Conservation (phyloP, 1,284 basidiomycete species). For the Coniophora puteana region DNA sequence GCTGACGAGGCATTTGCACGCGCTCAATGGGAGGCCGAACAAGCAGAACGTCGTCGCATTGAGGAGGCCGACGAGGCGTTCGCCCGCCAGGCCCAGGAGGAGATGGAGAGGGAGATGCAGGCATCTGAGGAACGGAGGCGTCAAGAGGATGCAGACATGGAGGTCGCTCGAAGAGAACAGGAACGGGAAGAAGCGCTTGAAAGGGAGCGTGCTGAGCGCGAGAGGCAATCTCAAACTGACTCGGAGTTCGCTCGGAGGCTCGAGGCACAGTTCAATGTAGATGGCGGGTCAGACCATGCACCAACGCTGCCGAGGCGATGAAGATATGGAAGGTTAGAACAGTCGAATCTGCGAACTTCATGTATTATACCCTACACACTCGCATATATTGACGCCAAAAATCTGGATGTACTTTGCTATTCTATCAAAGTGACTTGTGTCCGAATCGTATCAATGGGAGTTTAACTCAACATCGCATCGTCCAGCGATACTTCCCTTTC, state of each 20-base stretch:
- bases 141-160: constrained; percentile 28
- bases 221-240: constrained; percentile 20
- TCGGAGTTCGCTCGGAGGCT: constrained; percentile 25
- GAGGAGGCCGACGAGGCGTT: constrained; percentile 29
- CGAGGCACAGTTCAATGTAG: constrained; percentile 39
- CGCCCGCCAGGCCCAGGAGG: constrained; percentile 25
- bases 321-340: too few relatives aligned
- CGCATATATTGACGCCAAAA: too few relatives aligned
- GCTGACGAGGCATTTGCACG: constrained; percentile 30
- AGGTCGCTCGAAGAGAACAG: constrained; percentile 32
- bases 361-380: too few relatives aligned
- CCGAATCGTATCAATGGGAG: too few relatives aligned
- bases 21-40: constrained; percentile 29
- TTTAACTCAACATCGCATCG: too few relatives aligned
- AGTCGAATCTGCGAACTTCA: too few relatives aligned
- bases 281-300: too few relatives aligned
- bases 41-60: constrained; percentile 24
- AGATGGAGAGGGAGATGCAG: constrained; percentile 23
- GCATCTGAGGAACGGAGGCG: constrained; percentile 16
- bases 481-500: too few relatives aligned
- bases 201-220: constrained; percentile 31
- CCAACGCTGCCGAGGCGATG: too few relatives aligned
- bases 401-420: too few relatives aligned
- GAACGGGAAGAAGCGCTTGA: constrained; percentile 34
- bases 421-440: too few relatives aligned